Evolutionary conservation across 352 stramenopile genomes (phyloP).

Genomic region (Phytophthora kernoviae): DNA sequence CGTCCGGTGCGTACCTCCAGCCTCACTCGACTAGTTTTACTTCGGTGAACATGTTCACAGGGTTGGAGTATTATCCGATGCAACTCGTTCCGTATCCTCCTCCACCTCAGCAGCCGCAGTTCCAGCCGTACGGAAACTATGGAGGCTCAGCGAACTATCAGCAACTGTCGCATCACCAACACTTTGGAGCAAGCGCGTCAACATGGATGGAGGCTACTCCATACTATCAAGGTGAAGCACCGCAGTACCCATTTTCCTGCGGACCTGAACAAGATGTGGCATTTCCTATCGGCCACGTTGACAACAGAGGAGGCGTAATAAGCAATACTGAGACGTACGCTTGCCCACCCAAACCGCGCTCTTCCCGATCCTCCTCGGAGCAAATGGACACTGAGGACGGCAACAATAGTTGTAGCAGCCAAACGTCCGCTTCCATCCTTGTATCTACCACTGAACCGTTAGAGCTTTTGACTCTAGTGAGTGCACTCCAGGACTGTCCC

Average conservation of each 20-base stretch:
- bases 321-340: conserved; percentile 4
- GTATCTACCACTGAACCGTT: conserved; percentile 57
- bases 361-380: conserved; percentile 17
- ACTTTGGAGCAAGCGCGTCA: conserved; percentile 23
- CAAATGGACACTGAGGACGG: conserved; percentile 29
- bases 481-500: conserved; percentile 48
- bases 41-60: conserved; percentile 11
- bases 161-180: conserved; percentile 26
- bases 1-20: conserved; percentile 11
- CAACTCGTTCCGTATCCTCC: conserved; percentile 30
- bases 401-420: conserved; percentile 34
- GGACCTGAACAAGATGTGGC: conserved; percentile 23
- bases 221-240: conserved; percentile 29
- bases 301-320: conserved; percentile 7
- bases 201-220: conserved; percentile 31
- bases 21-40: conserved; percentile 15
- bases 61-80: conserved; percentile 38
- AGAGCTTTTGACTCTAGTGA: conserved; percentile 53
- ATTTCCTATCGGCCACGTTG: conserved; percentile 17
- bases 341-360: conserved; percentile 15
- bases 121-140: conserved; percentile 31
- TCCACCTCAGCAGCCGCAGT: conserved; percentile 21
- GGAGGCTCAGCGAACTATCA: conserved; percentile 22
- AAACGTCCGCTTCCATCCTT: conserved; percentile 35
- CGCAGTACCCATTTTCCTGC: conserved; percentile 33